Base-by-base conservation (phyloP, 768 basidiomycete genomes). In the Russula dissimulans region DNA sequence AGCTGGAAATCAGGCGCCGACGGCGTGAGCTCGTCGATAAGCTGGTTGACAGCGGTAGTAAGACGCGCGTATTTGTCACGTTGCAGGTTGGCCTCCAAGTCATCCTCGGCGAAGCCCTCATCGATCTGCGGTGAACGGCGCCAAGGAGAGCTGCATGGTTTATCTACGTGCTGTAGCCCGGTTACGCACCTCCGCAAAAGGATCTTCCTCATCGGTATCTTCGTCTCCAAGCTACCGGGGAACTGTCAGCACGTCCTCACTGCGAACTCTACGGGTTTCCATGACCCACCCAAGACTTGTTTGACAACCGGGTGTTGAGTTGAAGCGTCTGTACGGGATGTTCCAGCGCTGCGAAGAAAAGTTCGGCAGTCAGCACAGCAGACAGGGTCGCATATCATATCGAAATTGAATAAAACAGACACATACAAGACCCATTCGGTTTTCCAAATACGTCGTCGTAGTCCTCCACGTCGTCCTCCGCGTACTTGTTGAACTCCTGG, bases 361-460 rank as follows among this genome's bases (percentile, higher is more conserved):
- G 22, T 5, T 5, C 31, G 9, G 5, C 36, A 9, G 46, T 64
- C 36, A 63, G 54, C 41, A 42, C 18, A 62, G 38, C 57, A 5
- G 18, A 5, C 8, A 57, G 47, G 45, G 22, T 47, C 32, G 60
- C 34, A 59, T 39, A 32, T 55, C 22, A 57, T 17, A 32, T 4
- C 3, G 9, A 51, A 41, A 43, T 12, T 26, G 22, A 12, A 49
- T 29, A n/a, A 54, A 22, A 39, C 12, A 57, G 62, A 29, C 15
- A 0, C 87, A 71, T 62, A 89, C 89, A 76, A 11, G 79, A 77
- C 29, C 82, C 81, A 62, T 81, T 87, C 18, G 77, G 78, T 71
- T 89, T 91, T 60, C 83, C 92, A 71, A 98, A 95, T 10, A 97
- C 85, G 70, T 97, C 95, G 49, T 95, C 92, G 67, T 97, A 98